Base-by-base conservation (phyloP, 192 early-diverging fungal species). In the Mycoemilia scoparia region DNA sequence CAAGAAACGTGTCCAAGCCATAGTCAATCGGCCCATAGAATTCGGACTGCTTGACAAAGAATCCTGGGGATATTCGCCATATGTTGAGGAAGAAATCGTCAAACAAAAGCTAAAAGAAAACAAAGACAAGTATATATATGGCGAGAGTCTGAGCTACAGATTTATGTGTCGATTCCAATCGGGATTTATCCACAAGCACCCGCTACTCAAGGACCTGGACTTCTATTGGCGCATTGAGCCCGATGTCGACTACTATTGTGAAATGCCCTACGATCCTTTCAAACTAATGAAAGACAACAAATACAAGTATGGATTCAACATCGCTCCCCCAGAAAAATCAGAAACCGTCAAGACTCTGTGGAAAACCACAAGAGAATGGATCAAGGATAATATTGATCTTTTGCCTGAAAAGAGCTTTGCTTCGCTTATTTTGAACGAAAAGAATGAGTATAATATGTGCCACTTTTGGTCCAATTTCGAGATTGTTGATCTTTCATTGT, bases 381-480 rank as follows among this genome's bases (percentile, higher is more conserved):
- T 71, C 45, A 31, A 53, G 32, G 35, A 54, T 27, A 49, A 73
- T 35, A 37, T 44, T 35, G 36, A 51, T 19, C 43, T 45, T 36
- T 39, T 53, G 5, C 38, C 51, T 21, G 28, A 41, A 12, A 27
- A 32, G 33, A 63, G 26, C 17, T 51, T 66, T 16, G 39, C 55
- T 24, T 38, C 46, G 30, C 73, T 60, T 62, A 40, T 73, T 10
- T 66, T 54, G 27, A 55, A 70, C 47, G 54, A 69, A 26, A 52
- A 66, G 27, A 69, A 63, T 31, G 46, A 41, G 38, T 79, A 78
- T 52, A 77, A 80, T 52, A 31, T 49, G 30, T 81, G 78, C 39
- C 76, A 82, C 45, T 81, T 79, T 32, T 81, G 79, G 79, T 69
- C 64, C 41, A 82, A 82, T 43, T 82, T 82, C 57, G 79, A 78